Conservation (phyloP, 2,329 filamentous ascomycete genomes). For the Diplodia intermedia region DNA sequence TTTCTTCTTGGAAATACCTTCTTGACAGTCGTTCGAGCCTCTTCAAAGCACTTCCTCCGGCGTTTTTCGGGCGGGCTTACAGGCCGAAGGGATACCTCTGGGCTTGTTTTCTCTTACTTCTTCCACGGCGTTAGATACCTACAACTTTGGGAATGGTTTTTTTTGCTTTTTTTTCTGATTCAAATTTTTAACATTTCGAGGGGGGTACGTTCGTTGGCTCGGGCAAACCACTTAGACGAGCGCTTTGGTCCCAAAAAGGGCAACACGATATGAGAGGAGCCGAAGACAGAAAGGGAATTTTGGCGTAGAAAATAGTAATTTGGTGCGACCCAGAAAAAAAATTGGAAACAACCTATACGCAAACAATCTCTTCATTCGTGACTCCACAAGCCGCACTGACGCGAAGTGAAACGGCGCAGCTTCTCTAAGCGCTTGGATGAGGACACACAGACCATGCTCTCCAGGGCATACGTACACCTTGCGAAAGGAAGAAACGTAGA, state of each 20-base stretch:
- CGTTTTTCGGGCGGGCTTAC: constrained; percentile 2
- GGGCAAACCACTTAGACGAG: not conserved
- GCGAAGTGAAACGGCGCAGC: not conserved
- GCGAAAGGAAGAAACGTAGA: not conserved
- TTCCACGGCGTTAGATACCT: constrained; percentile 27
- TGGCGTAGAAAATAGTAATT: constrained; percentile 17
- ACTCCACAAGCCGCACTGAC: not conserved
- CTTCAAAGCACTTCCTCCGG: constrained; percentile 14
- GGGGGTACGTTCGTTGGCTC: constrained; percentile 9
- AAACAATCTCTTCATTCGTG: not conserved
- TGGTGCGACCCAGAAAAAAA: constrained; percentile 5
- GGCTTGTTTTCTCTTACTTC: not conserved
- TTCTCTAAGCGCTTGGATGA: constrained; percentile 9
- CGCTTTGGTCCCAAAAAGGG: not conserved
- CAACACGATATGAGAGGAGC: not conserved
- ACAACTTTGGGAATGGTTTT: not conserved
- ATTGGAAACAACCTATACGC: constrained; percentile 8
- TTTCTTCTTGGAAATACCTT: constrained; percentile 7
- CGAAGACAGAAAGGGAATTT: not conserved
- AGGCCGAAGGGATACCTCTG: not conserved
- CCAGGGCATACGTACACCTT: not conserved
- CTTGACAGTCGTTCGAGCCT: constrained; percentile 17
- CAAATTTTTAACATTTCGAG: not conserved
- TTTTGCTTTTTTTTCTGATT: constrained; percentile 5
- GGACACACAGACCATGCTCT: not conserved